A percentile compares a stretch with the other conserved stretches of the same genome.
These are phyloP conservation scores for Houttuynia cordata DNA, from an alignment of 164 flowering plant genomes.

Conservation along the genomic window DNA sequence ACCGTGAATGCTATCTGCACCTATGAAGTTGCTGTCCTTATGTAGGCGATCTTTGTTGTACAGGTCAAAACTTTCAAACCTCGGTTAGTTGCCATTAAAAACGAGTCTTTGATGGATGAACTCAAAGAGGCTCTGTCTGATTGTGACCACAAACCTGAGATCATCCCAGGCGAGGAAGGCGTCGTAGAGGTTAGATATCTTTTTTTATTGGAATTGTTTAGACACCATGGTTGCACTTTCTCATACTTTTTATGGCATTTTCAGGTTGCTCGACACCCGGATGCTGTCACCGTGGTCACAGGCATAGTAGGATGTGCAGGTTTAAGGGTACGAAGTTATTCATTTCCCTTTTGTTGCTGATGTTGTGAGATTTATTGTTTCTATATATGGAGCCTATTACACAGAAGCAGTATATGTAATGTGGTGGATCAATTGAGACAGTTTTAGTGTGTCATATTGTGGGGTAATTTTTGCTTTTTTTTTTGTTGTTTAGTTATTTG, in stretches of 20 bases:
- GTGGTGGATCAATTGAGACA: too few relatives aligned
- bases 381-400: too few relatives aligned
- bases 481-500: too few relatives aligned
- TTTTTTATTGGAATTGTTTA: conserved; percentile 1
- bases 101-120: conserved; percentile 62
- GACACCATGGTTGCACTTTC: background rate
- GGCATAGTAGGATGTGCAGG: conserved; percentile 99
- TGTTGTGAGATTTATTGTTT: background rate
- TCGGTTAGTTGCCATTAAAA: conserved; percentile 69
- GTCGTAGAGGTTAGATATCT: conserved; percentile 55
- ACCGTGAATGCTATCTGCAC: background rate
- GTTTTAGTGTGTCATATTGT: too few relatives aligned
- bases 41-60: background rate
- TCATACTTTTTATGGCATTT: conserved; percentile 2
- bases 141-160: conserved; percentile 75
- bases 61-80: conserved; percentile 86
- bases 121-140: conserved; percentile 84
- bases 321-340: conserved; percentile 43
- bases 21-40: background rate
- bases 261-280: conserved; percentile 97
- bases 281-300: conserved; percentile 92
- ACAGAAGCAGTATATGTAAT: too few relatives aligned
- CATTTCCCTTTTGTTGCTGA: background rate
- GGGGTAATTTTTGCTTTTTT: too few relatives aligned
- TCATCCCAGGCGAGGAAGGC: conserved; percentile 91